These are phyloP conservation scores for Penicillium bialowiezense DNA, from an alignment of 495 filamentous ascomycete genomes.

Conservation along the genomic window DNA sequence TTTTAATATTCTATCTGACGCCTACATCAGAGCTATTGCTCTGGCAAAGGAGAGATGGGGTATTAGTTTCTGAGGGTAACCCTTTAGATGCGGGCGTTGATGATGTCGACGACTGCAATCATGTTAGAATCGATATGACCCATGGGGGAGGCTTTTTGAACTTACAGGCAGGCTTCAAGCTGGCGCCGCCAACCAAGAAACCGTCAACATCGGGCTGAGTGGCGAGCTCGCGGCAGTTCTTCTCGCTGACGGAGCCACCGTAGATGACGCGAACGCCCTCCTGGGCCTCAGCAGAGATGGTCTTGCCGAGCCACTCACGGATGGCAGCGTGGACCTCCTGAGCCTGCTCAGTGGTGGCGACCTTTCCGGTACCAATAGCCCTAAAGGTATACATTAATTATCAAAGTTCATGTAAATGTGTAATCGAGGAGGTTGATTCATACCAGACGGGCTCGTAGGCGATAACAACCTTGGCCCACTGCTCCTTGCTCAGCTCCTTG, in stretches of 20 bases:
- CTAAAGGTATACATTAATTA: constrained; percentile 23
- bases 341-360: constrained; percentile 88
- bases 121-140: constrained; percentile 11
- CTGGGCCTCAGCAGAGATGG: constrained; percentile 66
- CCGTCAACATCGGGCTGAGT: constrained; percentile 94
- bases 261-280: constrained; percentile 89
- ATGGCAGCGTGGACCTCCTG: constrained; percentile 95
- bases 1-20: constrained; percentile 14
- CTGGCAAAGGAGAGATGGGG: constrained; percentile 7
- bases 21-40: constrained; percentile 7
- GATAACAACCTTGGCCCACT: constrained; percentile 93
- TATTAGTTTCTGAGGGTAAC: constrained; percentile 20
- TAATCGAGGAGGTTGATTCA: constrained; percentile 7
- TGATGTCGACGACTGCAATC: constrained; percentile 60
- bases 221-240: constrained; percentile 93
- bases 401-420: neutral
- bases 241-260: constrained; percentile 93
- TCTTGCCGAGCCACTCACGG: constrained; percentile 77
- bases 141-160: too few species aligned
- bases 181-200: constrained; percentile 96
- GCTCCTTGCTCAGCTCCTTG: constrained; percentile 58
- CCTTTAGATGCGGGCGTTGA: constrained; percentile 56
- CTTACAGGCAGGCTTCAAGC: constrained; percentile 96
- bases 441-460: constrained; percentile 98
- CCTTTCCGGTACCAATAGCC: constrained; percentile 97